A percentile compares a stretch with the other conserved stretches of the same genome.
These are phyloP conservation scores for Colletotrichum sp. DNA, from an alignment of 2,329 filamentous ascomycete species.

Conservation along the genomic window DNA sequence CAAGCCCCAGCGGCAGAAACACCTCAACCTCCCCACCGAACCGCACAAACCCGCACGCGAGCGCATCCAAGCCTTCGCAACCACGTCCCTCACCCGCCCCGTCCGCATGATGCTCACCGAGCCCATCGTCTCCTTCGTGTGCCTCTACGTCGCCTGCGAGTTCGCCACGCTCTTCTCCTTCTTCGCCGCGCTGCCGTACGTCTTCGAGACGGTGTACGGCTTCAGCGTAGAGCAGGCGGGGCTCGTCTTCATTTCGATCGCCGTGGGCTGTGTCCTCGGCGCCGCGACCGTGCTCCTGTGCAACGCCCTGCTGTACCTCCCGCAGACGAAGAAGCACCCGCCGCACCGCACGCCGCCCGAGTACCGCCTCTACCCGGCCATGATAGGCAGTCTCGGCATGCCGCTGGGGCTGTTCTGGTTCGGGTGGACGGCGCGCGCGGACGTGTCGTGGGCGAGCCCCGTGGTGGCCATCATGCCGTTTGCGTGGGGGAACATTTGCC, in stretches of 20 bases:
- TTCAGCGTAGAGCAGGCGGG: slow-evolving; percentile 48
- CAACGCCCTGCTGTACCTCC: slow-evolving; percentile 46
- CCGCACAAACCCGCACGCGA: slow-evolving; percentile 26
- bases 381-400: slow-evolving; percentile 55
- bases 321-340: slow-evolving; percentile 34
- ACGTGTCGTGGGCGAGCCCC: slow-evolving; percentile 55
- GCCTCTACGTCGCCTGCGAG: slow-evolving; percentile 53
- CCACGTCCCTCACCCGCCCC: slow-evolving; percentile 52
- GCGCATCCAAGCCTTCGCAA: slow-evolving; percentile 33
- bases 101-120: slow-evolving; percentile 65
- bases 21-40: slow-evolving; percentile 34
- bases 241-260: slow-evolving; percentile 50
- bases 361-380: slow-evolving; percentile 63
- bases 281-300: slow-evolving; percentile 44
- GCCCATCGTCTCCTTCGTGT: slow-evolving; percentile 64
- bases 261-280: slow-evolving; percentile 50
- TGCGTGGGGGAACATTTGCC: slow-evolving; percentile 63
- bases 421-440: slow-evolving; percentile 56
- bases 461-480: slow-evolving; percentile 59
- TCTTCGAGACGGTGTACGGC: slow-evolving; percentile 48
- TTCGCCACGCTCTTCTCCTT: slow-evolving; percentile 60
- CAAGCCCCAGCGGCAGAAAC: slow-evolving; percentile 40
- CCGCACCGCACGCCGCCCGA: slow-evolving; percentile 52
- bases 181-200: slow-evolving; percentile 56
- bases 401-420: slow-evolving; percentile 68